These are phyloP conservation scores for Scheffersomyces quercinus DNA, from an alignment of 1,139 yeast genomes.

Conservation along the genomic window DNA sequence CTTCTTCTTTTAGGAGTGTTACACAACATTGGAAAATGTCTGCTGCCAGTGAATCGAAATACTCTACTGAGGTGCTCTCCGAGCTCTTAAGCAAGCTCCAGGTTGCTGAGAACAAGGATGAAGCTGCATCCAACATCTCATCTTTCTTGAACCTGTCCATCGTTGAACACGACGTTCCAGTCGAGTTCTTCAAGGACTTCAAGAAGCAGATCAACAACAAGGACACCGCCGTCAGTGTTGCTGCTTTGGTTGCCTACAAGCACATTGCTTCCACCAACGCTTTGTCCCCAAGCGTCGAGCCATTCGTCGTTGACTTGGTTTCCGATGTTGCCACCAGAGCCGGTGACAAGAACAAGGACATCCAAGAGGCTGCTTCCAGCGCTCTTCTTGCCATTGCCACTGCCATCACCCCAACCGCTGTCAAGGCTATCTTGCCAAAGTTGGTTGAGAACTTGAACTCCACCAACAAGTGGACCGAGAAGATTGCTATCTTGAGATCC, in stretches of 20 bases:
- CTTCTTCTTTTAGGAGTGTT: constrained; percentile 10
- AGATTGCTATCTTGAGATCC: constrained; percentile 86
- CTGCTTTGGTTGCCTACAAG: constrained; percentile 80
- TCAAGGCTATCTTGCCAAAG: constrained; percentile 86
- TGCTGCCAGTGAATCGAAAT: constrained; percentile 65
- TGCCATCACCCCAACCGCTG: constrained; percentile 88
- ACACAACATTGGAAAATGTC: constrained; percentile 47
- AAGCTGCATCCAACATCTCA: constrained; percentile 88
- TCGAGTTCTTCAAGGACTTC: constrained; percentile 78
- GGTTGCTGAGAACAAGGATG: constrained; percentile 87
- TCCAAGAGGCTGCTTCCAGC: constrained; percentile 66
- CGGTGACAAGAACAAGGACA: constrained; percentile 83
- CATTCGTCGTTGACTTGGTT: constrained; percentile 80
- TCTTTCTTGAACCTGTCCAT: constrained; percentile 95
- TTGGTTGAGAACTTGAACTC: constrained; percentile 65
- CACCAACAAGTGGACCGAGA: constrained; percentile 98
- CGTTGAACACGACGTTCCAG: constrained; percentile 98
- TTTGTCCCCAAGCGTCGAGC: constrained; percentile 91
- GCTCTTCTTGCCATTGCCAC: constrained; percentile 78
- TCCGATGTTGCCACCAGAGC: constrained; percentile 70
- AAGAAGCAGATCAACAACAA: constrained; percentile 75
- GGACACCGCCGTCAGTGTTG: constrained; percentile 59
- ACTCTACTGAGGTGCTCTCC: constrained; percentile 79
- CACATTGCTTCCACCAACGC: constrained; percentile 83
- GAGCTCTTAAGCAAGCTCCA: constrained; percentile 92